Base-by-base conservation (phyloP, 805 yeast species). In the Pichia kluyveri region DNA sequence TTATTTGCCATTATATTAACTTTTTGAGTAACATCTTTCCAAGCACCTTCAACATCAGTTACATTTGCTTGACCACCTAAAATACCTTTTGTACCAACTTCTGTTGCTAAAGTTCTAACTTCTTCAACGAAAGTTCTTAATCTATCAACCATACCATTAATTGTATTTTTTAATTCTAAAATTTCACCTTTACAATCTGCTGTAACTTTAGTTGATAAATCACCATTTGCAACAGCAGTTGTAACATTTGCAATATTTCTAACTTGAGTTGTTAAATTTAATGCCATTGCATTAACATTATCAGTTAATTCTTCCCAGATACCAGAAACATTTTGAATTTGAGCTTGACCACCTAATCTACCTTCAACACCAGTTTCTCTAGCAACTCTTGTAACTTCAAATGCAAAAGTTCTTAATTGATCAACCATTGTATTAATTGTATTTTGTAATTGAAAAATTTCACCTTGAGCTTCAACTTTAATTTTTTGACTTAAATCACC, bases 341-440 rank as follows among this genome's bases (percentile, higher is more conserved):
- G 75, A 1, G 95, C 95, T 63, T 86, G 96, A 9, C 96, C 96
- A 46, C 96, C 96, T 46, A 86, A 71, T 44, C 87, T 76, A 53
- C 96, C 96, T 56, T 86, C 86, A 17, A 86, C 95, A 62, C 96
- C 96, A 23, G 89, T 89, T 63, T 87, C 95, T 50, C 93, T 73
- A 2, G 95, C 91, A 12, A 86, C 95, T 51, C 89, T 78, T 2
- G 91, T 81, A 37, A 86, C 95, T 64, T 87, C 95, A 56, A 84
- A 83, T 1, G 93, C 91, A 67, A 86, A 86, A 26, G 83, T 81
- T 56, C 90, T 71, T 56, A 86, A 75, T 62, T 86, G 93, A 61
- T 84, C 91, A 66, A 86, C 93, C 93, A 86, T 87, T 50, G 89
- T 79, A 61, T 87, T 87, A 58, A 86, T 86, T 9, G 95, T 87